A percentile compares a stretch with the other conserved stretches of the same genome.
phyloP scores from a whole-genome alignment of 306 rosid species.

The Dryas octopetala region DNA sequence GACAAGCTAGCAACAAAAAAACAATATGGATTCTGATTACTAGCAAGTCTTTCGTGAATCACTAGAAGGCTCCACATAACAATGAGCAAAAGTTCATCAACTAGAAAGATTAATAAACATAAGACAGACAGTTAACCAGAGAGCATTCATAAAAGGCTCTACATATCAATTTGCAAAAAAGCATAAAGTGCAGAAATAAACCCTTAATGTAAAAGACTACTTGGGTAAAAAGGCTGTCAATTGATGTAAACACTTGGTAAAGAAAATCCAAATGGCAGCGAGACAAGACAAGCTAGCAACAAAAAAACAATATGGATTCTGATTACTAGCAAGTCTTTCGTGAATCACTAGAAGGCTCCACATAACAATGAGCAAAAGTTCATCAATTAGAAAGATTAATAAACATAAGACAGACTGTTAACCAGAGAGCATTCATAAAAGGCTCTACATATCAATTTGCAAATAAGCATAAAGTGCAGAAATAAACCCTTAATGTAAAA shows the following conservation, averaged over 20 bases:
- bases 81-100: not conserved
- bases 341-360: not conserved
- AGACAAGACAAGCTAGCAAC: not conserved
- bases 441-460: not conserved
- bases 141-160: not conserved
- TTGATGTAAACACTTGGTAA: not conserved
- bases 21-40: not conserved
- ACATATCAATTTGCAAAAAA: not conserved
- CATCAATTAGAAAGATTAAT: not conserved
- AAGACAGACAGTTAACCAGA: not conserved
- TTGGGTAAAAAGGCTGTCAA: not conserved
- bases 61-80: not conserved
- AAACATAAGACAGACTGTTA: conserved; percentile 8
- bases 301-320: not conserved
- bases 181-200: not conserved
- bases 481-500: not conserved
- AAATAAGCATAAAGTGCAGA: not conserved
- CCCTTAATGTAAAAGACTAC: not conserved
- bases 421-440: not conserved
- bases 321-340: not conserved
- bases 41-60: conserved; percentile 1
- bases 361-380: not conserved
- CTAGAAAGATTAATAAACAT: not conserved
- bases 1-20: not conserved
- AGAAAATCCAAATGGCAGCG: not conserved